Evolutionary conservation across 768 basidiomycete species (phyloP).

Genomic region (Tricholoma sp.): DNA sequence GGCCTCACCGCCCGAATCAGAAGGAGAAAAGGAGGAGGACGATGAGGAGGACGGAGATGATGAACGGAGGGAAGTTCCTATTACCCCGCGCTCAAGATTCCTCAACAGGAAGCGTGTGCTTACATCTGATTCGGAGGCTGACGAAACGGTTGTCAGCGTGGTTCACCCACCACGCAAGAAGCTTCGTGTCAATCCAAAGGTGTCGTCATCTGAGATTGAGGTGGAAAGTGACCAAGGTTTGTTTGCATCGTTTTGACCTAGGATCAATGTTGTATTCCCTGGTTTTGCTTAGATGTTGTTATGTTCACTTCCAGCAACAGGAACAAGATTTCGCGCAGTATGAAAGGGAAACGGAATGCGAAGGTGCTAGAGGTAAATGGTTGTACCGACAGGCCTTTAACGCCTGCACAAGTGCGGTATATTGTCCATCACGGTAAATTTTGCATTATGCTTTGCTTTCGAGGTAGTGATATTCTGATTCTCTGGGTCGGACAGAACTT

Average conservation of each 20-base stretch:
- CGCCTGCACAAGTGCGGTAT: not conserved
- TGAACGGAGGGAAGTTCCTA: not conserved
- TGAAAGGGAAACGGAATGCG: not conserved
- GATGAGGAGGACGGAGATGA: not conserved
- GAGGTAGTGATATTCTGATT: not conserved
- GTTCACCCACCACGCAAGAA: not conserved
- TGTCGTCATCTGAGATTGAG: not conserved
- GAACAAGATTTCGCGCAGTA: not conserved
- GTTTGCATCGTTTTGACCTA: not conserved
- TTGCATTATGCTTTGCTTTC: not conserved
- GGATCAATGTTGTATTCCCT: not conserved
- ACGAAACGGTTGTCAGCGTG: not conserved
- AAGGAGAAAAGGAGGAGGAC: not conserved
- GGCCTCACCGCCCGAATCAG: not conserved
- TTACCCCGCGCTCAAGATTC: not conserved
- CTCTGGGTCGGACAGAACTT: not conserved
- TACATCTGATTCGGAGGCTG: not conserved
- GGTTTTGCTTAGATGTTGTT: not conserved
- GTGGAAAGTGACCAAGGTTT: not conserved
- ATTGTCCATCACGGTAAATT: not conserved
- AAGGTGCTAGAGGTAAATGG: not conserved
- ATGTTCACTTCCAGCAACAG: not conserved
- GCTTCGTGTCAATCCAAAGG: too few relatives aligned
- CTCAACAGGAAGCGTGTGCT: not conserved
- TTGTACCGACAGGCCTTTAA: not conserved